Evolutionary conservation across 768 basidiomycete genomes (phyloP).

Genomic region (Termitomyces sp.): DNA sequence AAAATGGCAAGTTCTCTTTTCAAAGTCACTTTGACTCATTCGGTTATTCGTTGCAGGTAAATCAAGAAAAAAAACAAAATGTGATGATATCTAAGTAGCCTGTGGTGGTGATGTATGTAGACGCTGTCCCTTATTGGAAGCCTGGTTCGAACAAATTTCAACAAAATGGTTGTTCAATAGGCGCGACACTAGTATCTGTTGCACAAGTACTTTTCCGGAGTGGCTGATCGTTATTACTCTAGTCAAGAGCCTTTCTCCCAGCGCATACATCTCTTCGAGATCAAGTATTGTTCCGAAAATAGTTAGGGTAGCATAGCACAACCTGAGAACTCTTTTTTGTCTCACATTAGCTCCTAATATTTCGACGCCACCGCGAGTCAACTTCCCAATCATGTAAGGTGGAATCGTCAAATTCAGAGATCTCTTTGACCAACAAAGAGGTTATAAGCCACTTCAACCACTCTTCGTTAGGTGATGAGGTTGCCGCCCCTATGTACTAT

Average conservation of each 20-base stretch:
- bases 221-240: too few species aligned
- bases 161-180: too few species aligned
- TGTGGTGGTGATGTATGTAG: background rate
- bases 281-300: too few species aligned
- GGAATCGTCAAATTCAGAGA: slow-evolving; percentile 99
- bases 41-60: background rate
- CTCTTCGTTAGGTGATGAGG: slow-evolving; percentile 95
- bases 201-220: too few species aligned
- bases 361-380: too few species aligned
- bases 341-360: too few species aligned
- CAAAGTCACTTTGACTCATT: background rate
- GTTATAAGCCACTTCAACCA: slow-evolving; percentile 84
- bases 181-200: too few species aligned
- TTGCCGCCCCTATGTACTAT: slow-evolving; percentile 84
- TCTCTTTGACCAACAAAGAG: slow-evolving; percentile 77
- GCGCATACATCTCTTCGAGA: too few species aligned
- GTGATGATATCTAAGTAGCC: background rate
- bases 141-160: background rate
- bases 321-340: too few species aligned
- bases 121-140: background rate
- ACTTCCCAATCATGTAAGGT: slow-evolving; percentile 76
- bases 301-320: too few species aligned
- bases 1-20: background rate
- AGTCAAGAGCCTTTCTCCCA: too few species aligned
- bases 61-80: background rate